Conservation (phyloP, 352 stramenopile genomes). For the Phytophthora pini region DNA sequence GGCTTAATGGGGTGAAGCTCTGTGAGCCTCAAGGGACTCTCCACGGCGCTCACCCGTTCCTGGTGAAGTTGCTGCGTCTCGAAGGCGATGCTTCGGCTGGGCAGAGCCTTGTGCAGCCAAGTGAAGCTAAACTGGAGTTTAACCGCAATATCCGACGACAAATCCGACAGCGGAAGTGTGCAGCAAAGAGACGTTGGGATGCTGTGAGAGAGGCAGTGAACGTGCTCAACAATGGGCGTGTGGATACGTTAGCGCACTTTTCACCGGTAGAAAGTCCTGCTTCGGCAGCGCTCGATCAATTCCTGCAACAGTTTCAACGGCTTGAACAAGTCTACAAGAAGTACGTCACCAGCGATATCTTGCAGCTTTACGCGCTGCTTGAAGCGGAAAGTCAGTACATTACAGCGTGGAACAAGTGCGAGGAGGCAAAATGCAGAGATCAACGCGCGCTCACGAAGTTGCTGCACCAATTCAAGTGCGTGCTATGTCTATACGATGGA, state of each 20-base stretch:
- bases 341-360: slow-evolving; percentile 35
- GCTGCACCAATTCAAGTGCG: slow-evolving; percentile 57
- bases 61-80: slow-evolving; percentile 34
- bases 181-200: slow-evolving; percentile 11
- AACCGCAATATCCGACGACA: slow-evolving; percentile 23
- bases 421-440: slow-evolving; percentile 38
- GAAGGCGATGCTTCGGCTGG: slow-evolving; percentile 8
- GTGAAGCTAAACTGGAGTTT: slow-evolving; percentile 33
- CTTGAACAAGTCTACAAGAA: slow-evolving; percentile 43
- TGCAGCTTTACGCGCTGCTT: slow-evolving; percentile 55
- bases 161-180: slow-evolving; percentile 12
- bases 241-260: slow-evolving; percentile 3
- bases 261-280: slow-evolving; percentile 1
- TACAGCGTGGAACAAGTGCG: slow-evolving; percentile 33
- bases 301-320: slow-evolving; percentile 28
- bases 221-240: neutral
- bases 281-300: slow-evolving; percentile 25
- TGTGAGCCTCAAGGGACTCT: slow-evolving; percentile 34
- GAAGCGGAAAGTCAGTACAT: slow-evolving; percentile 59
- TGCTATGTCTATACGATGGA: neutral
- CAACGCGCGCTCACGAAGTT: slow-evolving; percentile 43
- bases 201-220: slow-evolving; percentile 10
- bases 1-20: slow-evolving; percentile 28
- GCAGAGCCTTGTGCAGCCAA: slow-evolving; percentile 28
- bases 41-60: slow-evolving; percentile 31